phyloP scores from a whole-genome alignment of 768 basidiomycete genomes.

The Leccinum broughii region DNA sequence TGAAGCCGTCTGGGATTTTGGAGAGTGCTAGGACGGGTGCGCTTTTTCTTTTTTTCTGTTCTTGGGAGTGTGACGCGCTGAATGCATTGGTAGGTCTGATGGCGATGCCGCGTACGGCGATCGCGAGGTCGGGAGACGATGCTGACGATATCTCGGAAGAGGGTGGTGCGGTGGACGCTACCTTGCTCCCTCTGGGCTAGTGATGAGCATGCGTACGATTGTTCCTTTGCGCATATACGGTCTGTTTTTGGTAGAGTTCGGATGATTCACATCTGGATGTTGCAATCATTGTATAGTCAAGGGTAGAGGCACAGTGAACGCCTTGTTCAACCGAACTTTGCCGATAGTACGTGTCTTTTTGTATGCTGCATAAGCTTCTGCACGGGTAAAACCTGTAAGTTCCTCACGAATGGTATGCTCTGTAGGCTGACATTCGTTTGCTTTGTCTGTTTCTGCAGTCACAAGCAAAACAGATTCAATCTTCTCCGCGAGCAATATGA shows the following conservation, averaged over 20 bases:
- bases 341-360: no score
- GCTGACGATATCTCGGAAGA: constrained; percentile 56
- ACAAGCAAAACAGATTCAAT: constrained; percentile 98
- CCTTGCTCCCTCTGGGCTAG: constrained; percentile 92
- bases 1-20: no score
- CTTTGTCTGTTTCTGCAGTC: constrained; percentile 45
- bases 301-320: no score
- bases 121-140: constrained; percentile 57
- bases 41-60: constrained; percentile 17
- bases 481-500: constrained; percentile 96
- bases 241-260: no score
- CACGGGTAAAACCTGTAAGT: constrained; percentile 55
- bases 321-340: no score
- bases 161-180: constrained; percentile 75
- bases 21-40: no score
- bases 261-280: no score
- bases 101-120: constrained; percentile 98
- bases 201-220: no score
- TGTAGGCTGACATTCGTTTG: constrained; percentile 1
- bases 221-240: no score
- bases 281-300: no score
- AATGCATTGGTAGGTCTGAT: constrained; percentile 66
- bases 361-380: no score
- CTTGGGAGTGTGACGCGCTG: neutral
- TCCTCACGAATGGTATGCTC: neutral